Base-by-base conservation (phyloP, 192 early-diverging fungal species). In the Podila horticola region DNA sequence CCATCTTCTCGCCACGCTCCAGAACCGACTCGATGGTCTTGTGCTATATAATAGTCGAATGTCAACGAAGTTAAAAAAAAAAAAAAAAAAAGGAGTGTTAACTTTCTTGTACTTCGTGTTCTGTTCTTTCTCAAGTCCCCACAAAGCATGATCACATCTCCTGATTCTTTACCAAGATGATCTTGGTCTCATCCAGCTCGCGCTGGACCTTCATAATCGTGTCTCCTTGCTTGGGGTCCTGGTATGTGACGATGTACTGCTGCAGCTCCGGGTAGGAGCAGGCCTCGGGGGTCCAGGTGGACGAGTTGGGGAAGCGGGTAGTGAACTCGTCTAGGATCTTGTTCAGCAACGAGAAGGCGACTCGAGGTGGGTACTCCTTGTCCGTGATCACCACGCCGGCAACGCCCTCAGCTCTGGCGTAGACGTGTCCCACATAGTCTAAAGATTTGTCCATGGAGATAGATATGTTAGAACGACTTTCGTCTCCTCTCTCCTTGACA, bases 141-240 rank as follows among this genome's bases (percentile, higher is more conserved):
- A 36, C 34, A 36, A 36, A 36, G 34, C 34, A 34, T 34, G 11
- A 36, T 6, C 9, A 10, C 64, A 99, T 90, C 82, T 94, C 95
- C 79, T 95, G 95, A 0, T 97, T 98, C 84, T 96, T 95, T 85
- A 95, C 95, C 87, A 99, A 72, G 34, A 99, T 93, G 51, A 91
- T 92, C 83, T 96, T 99, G 12, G 97, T 99, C 83, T 99, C 96
- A 74, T 99, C 97, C 85, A 99, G 83, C 83, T 99, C 97, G 74
- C 91, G 89, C 86, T 98, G 97, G 52, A 99, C 95, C 75, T 90
- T 89, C 91, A 97, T 91, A 69, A 98, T 95, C 4, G 92, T 94
- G 83, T 99, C 97, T 9, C 93, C 93, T 66, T 92, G 90, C 64
- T 95, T 90, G 45, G 97, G 97, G 83, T 98, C 95, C 90, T 99